Base-by-base conservation (phyloP, 768 basidiomycete genomes). In the Suillus cothurnatus region DNA sequence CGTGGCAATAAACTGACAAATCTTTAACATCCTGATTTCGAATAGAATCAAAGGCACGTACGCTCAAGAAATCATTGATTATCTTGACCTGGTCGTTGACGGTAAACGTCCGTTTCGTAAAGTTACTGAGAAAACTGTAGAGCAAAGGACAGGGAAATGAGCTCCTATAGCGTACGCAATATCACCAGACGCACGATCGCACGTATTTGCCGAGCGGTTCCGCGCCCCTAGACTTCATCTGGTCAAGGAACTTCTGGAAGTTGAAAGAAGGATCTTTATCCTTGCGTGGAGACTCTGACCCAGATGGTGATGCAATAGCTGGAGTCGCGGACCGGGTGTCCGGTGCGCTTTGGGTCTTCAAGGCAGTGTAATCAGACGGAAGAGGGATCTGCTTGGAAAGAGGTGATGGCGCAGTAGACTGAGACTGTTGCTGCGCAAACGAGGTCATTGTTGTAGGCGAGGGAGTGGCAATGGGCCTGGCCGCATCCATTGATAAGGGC, bases 191-290 rank as follows among this genome's bases (percentile, higher is more conserved):
- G 69, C 77, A 96, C 96, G 95, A 97, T 81, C 94, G 87, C 60
- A 99, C 84, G 80, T 96, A 99, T 77, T 94, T 94, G 34, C 93
- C 94, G 26, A 99, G 91, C 7, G 95, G 93, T 63, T 99, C 97
- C 2, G 97, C 95, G 58, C 85, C 81, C 71, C 88, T 89, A 49
- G 83, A 78, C 79, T 97, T 93, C 87, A 99, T 94, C 77, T 99
- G 95, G 75, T 96, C 94, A 68, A 99, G 78, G 77, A 99, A 99
- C 57, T 83, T 88, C 73, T 97, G 95, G 74, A 98, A 99, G 77
- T 99, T 97, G 70, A 98, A 99, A 50, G 81, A 81, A 0, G 81
- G 80, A 64, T 79, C 78, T 36, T 77, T 69, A 57, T 83, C 84
- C 43, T 65, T 73, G 64, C 41, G 64, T 6, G 79, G 77, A 15